Conservation (phyloP, 805 yeast species). For the Scheffersomyces stipitis region DNA sequence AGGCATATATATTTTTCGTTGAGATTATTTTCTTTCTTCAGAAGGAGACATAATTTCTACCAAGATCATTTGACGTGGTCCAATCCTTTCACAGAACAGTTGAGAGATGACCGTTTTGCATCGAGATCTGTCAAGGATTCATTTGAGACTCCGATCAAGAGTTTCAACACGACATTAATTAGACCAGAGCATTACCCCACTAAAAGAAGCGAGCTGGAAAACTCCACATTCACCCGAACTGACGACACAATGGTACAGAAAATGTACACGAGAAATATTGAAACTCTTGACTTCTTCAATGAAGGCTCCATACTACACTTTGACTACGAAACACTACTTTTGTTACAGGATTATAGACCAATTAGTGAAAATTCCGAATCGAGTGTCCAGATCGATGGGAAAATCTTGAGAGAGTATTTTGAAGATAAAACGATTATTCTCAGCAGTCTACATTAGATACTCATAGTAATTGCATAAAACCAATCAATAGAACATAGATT, state of each 20-base stretch:
- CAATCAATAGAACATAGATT: too few species aligned
- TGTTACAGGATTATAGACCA: conserved; percentile 27
- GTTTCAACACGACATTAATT: conserved; percentile 7
- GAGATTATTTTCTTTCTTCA: conserved; percentile 23
- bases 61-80: conserved; percentile 17
- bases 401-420: conserved; percentile 16
- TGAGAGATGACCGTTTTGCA: conserved; percentile 11
- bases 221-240: conserved; percentile 14
- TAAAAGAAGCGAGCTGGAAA: conserved; percentile 1
- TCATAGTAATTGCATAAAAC: too few species aligned
- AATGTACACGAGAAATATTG: conserved; percentile 26
- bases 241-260: conserved; percentile 21
- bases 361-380: conserved; percentile 5
- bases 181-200: conserved; percentile 12
- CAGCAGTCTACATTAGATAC: neutral
- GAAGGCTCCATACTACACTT: conserved; percentile 18
- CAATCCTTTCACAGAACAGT: conserved; percentile 8
- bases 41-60: conserved; percentile 17
- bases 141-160: conserved; percentile 5
- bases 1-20: conserved; percentile 25
- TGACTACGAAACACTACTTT: conserved; percentile 21
- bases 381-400: conserved; percentile 4
- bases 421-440: conserved; percentile 12
- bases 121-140: conserved; percentile 13
- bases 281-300: conserved; percentile 23